phyloP scores from a whole-genome alignment of 2,329 filamentous ascomycete genomes.

The Neurospora crassa region DNA sequence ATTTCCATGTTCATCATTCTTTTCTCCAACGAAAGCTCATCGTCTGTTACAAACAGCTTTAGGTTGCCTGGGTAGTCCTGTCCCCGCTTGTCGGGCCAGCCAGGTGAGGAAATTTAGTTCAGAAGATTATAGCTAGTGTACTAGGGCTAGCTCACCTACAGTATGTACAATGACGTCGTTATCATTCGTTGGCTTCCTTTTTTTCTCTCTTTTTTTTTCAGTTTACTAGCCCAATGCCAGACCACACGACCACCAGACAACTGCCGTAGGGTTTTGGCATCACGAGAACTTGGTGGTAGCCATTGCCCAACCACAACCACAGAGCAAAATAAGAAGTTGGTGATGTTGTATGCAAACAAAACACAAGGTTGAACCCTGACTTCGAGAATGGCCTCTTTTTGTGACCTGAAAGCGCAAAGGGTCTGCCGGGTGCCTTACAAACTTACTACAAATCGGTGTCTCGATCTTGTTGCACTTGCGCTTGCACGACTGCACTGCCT shows the following conservation, averaged over 20 bases:
- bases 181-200: not conserved
- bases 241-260: not conserved
- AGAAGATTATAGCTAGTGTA: not conserved
- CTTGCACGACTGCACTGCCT: not conserved
- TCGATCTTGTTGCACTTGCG: not conserved
- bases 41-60: not conserved
- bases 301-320: not conserved
- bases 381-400: not conserved
- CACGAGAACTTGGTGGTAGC: not conserved
- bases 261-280: not conserved
- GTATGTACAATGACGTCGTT: not conserved
- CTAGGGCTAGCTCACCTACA: not conserved
- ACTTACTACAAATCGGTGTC: not conserved
- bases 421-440: not conserved
- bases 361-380: not conserved
- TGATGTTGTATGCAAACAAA: no score
- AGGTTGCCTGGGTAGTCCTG: not conserved
- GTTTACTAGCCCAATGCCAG: not conserved
- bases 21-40: no score
- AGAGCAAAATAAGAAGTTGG: no score
- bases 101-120: not conserved
- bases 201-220: not conserved
- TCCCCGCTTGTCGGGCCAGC: not conserved
- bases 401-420: not conserved
- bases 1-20: not conserved